Evolutionary conservation across 257 asterid genomes (phyloP), one percentile per base, ranked within the genome.

Genomic region (Capsicum pubescens): DNA sequence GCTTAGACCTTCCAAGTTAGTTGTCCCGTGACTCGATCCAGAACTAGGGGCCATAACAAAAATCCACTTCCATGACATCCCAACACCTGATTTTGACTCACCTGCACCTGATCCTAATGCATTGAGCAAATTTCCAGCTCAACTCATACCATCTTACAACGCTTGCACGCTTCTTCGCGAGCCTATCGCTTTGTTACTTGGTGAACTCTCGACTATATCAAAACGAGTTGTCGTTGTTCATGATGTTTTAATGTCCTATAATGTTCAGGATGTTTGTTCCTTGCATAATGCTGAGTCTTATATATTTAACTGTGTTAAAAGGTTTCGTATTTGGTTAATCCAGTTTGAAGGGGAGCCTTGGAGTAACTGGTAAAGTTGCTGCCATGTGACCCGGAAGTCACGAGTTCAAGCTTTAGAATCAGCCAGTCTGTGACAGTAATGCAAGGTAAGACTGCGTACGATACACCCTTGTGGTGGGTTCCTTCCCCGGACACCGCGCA

Each of bases 261-360:
- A 87, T 35, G 92, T 91, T 39, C 95, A 90, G 63, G 97, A 91
- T 26, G 90, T 89, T n/a, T 46, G 50, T 13, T 70, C 84, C 0
- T 64, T 91, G 13, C 84, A 77, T 0, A 91, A 92, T 57, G 95
- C 91, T 1, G 97, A 92, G 60, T 90, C 94, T n/a, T 93, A 90
- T 17, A 82, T 72, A 0, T 89, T 91, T 84, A 87, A 87, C 64
- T 86, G 94, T 39, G 36, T 89, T 16, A 44, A 44, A 44, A 44
- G 48, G 8, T 44, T 55, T 4, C 6, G 5, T 55, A 55, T 13
- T n/a, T 59, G 66, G n/a, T 56, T 56, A 56, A 26, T 26, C 32
- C 32, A 26, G 32, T 26, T 26, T 26, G 32, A 26, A 26, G 32
- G 32, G 32, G 32, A 26, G 32, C 32, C 32, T 26, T 26, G 32